Base-by-base conservation (phyloP, 192 early-diverging fungal genomes). In the Dissophora ornata region DNA sequence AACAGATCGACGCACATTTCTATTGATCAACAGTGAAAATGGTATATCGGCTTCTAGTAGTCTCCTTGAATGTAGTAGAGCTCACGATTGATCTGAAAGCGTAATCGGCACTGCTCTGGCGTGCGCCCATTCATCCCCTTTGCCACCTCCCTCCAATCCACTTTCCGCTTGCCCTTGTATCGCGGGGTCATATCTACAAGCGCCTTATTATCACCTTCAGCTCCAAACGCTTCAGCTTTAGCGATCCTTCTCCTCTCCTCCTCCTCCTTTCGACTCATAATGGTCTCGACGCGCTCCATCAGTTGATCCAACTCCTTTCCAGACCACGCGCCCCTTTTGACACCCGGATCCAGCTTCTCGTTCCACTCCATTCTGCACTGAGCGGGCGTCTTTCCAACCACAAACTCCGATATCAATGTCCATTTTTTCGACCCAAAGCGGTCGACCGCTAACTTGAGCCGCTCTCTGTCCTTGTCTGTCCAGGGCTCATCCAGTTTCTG, bases 401-500 rank as follows among this genome's bases (percentile, higher is more conserved):
- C 71, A 50, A 62, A 77, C 26, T 77, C 71, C 0, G 71, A 77
- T 0, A 77, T 41, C 32, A 67, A 3, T 1, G 33, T 49, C 71
- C 71, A 77, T 15, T 36, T 46, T 12, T 65, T 64, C 10, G 24
- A 24, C 11, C 71, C 71, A 41, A 77, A 77, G 36, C 52, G 41
- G 6, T n/a, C 52, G 8, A 77, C 71, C 0, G 71, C 71, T 0
- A 9, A 22, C 46, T 57, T 56, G 32, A 77, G 71, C 36, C 57
- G 57, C 46, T 61, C 58, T 9, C 36, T 54, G 29, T 67, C 71
- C 24, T 49, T 36, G 2, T 66, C 52, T 6, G 50, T 77, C 71
- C 71, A 77, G 6, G 64, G 71, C 26, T 77, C 71, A n/a, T n/a
- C 63, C 34, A 57, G 10, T 44, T 56, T 77, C 2, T 56, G 33